Evolutionary conservation across 169 alveolate species (phyloP), one percentile per base, ranked within the genome.

Genomic region (Plasmodium gonderi): DNA sequence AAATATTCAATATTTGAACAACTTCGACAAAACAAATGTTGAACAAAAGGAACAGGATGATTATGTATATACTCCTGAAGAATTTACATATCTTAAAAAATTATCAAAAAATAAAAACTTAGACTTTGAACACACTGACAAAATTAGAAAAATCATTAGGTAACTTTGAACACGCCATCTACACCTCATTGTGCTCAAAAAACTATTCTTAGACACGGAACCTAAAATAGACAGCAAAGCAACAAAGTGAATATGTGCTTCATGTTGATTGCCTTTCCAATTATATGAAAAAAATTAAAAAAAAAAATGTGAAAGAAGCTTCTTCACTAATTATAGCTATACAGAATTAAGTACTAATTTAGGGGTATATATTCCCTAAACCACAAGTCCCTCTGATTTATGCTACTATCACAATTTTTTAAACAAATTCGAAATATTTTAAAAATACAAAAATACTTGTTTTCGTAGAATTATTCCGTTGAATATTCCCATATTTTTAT

Each of bases 11-110:
- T 82, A 82, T 75, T 26, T 49, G 75, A 82, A 82, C 42, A 72
- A 69, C 77, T 69, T 82, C 64, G 74, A 82, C 40, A 68, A 68
- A 5, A 29, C 92, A 45, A 26, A 60, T 20, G 64, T 31, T 17
- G 49, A 82, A 82, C 65, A 23, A 12, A 82, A 82, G 42, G 79
- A 82, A 47, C 49, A 82, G 64, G 92, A 82, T 72, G 92, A 82
- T 45, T 82, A 82, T 72, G 12, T 82, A 82, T 82, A 82, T 54
- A 82, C 81, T 6, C 92, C 92, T n/a, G 92, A 82, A 82, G 92
- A 82, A 82, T 80, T 82, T 82, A 69, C 77, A 40, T 82, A 82
- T 49, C 92, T 82, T 82, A 82, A 82, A 69, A 82, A 82, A 82
- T 69, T 82, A 82, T 69, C 92, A 49, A 82, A 82, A 82, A 82